Conservation (phyloP, 2,329 filamentous ascomycete species). For the Trichoderma cornu-damae region DNA sequence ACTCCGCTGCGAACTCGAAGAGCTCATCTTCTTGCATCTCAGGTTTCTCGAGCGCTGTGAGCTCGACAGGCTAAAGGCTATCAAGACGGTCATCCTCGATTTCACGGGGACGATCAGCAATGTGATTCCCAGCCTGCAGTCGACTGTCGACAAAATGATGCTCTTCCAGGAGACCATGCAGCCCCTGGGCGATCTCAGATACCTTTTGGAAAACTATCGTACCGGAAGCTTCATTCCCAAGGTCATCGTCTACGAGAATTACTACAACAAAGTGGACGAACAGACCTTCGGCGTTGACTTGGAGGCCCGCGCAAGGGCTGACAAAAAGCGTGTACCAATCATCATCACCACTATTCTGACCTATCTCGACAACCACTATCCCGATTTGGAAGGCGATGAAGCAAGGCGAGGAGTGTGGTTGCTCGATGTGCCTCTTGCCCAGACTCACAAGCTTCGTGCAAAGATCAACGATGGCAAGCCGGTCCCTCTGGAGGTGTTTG, state of each 20-base stretch:
- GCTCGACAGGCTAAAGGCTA: constrained; percentile 89
- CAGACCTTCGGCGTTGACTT: constrained; percentile 97
- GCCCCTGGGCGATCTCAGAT: constrained; percentile 80
- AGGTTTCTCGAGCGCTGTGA: constrained; percentile 97
- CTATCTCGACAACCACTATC: constrained; percentile 94
- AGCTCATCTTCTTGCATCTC: constrained; percentile 86
- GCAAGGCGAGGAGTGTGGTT: constrained; percentile 90
- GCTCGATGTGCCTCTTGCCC: constrained; percentile 78
- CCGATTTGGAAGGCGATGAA: constrained; percentile 94
- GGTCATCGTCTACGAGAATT: constrained; percentile 94
- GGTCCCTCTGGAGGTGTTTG: constrained; percentile 68
- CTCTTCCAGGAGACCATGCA: constrained; percentile 99
- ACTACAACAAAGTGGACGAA: constrained; percentile 96
- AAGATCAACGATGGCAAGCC: constrained; percentile 82
- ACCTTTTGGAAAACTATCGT: constrained; percentile 93
- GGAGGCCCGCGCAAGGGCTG: constrained; percentile 87
- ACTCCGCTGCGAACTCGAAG: constrained; percentile 89
- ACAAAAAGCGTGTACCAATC: constrained; percentile 90
- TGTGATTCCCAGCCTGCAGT: constrained; percentile 92
- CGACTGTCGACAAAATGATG: constrained; percentile 97
- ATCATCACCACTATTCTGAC: constrained; percentile 90
- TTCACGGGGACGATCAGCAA: constrained; percentile 97
- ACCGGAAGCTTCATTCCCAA: constrained; percentile 89
- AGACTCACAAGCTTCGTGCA: constrained; percentile 77
- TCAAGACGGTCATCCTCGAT: constrained; percentile 96